A percentile compares a stretch with the other conserved stretches of the same genome.
These are phyloP conservation scores for Linaria vulgaris DNA, from an alignment of 257 asterid species.

Conservation along the genomic window DNA sequence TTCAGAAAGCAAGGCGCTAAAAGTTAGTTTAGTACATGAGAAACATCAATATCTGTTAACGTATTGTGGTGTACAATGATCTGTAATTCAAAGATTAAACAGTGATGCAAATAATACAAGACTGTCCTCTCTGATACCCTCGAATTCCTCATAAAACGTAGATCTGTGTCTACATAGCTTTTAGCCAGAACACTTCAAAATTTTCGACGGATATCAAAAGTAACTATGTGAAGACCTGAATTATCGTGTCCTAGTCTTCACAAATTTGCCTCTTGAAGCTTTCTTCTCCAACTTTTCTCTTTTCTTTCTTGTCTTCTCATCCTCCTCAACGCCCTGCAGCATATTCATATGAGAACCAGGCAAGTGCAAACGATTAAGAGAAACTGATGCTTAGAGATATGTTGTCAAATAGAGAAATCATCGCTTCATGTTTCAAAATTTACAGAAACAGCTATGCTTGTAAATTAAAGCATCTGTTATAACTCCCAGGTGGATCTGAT, in stretches of 20 bases:
- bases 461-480: too few relatives aligned
- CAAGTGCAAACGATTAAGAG: not conserved
- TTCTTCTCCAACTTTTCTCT: slow-evolving; percentile 92
- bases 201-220: slow-evolving; percentile 6
- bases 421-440: not conserved
- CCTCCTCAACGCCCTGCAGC: slow-evolving; percentile 79
- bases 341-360: slow-evolving; percentile 19
- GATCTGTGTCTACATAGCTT: not conserved
- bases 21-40: too few relatives aligned
- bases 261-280: slow-evolving; percentile 81
- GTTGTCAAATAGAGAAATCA: not conserved
- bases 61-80: too few relatives aligned
- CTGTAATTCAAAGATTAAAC: too few relatives aligned
- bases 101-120: slow-evolving; percentile 11
- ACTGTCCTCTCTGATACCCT: not conserved
- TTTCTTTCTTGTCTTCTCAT: slow-evolving; percentile 79
- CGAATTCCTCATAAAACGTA: not conserved
- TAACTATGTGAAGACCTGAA: not conserved
- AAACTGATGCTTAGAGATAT: too few relatives aligned
- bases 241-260: slow-evolving; percentile 64
- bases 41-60: too few relatives aligned
- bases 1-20: too few relatives aligned
- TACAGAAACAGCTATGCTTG: too few relatives aligned
- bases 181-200: not conserved
- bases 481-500: too few relatives aligned